Evolutionary conservation across 2,329 filamentous ascomycete species (phyloP).

Genomic region (Paecilomyces dactylethromorphus): DNA sequence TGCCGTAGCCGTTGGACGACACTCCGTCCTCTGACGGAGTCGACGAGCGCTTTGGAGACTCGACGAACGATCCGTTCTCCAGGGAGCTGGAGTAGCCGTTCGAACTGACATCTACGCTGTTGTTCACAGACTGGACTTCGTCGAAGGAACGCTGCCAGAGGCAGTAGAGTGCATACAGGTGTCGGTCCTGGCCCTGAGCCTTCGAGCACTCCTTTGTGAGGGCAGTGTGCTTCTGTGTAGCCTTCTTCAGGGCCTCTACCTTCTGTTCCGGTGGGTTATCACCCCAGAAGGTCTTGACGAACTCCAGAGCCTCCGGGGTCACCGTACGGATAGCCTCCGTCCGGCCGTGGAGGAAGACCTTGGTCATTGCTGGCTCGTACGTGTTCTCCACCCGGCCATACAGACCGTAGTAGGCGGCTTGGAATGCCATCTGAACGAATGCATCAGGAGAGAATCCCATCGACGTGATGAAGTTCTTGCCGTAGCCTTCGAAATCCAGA

Average conservation of each 20-base stretch:
- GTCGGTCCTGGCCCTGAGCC: constrained; percentile 83
- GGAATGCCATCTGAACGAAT: constrained; percentile 98
- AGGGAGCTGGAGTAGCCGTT: constrained; percentile 60
- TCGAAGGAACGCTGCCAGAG: constrained; percentile 90
- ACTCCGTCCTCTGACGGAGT: constrained; percentile 36
- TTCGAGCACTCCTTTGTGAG: constrained; percentile 82
- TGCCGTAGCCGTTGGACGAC: constrained; percentile 50
- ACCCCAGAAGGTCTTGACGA: constrained; percentile 90
- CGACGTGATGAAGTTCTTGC: constrained; percentile 95
- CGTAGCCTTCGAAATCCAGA: constrained; percentile 80
- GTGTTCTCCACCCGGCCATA: constrained; percentile 92
- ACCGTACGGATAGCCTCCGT: constrained; percentile 91
- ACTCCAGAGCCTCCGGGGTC: constrained; percentile 74
- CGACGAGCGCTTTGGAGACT: constrained; percentile 26
- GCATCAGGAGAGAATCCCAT: constrained; percentile 97
- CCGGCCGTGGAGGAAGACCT: constrained; percentile 83
- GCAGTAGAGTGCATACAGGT: constrained; percentile 88
- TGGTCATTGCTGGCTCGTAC: constrained; percentile 98
- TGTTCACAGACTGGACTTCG: constrained; percentile 53
- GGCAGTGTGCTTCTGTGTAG: constrained; percentile 73
- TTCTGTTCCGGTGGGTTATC: constrained; percentile 79
- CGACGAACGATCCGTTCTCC: constrained; percentile 20
- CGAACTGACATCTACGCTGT: constrained; percentile 45
- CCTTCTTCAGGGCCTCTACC: constrained; percentile 75
- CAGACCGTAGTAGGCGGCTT: constrained; percentile 93